Conservation (phyloP, 495 filamentous ascomycete genomes). For the Annulohypoxylon moriforme region DNA sequence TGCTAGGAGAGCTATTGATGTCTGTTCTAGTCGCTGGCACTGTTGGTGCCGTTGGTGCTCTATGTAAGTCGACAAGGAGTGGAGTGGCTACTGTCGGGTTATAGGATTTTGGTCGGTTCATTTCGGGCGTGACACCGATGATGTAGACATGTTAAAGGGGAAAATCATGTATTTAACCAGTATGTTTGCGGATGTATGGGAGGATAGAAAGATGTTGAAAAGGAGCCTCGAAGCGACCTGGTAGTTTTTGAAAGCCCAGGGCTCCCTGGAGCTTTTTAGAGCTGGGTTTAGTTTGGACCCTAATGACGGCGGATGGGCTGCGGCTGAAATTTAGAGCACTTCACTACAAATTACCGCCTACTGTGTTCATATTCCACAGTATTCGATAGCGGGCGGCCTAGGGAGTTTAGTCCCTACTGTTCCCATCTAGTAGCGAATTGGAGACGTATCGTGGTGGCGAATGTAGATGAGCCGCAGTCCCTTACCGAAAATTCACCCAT, state of each 20-base stretch:
- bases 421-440: not conserved
- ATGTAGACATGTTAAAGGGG: not conserved
- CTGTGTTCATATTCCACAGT: not conserved
- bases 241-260: not conserved
- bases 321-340: conserved; percentile 3
- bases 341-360: not conserved
- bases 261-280: not conserved
- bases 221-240: not conserved
- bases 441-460: not conserved
- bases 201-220: not conserved
- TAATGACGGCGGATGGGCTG: not conserved
- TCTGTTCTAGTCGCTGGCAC: not conserved
- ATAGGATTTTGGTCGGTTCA: conserved; percentile 10
- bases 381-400: not conserved
- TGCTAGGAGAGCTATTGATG: not conserved
- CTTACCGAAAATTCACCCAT: conserved; percentile 1
- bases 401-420: not conserved
- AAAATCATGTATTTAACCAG: conserved; percentile 2
- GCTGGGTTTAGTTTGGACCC: not conserved
- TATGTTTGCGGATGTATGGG: not conserved
- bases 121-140: not conserved
- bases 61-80: not conserved
- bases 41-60: not conserved
- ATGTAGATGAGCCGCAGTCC: not conserved
- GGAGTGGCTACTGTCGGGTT: not conserved